phyloP scores from a whole-genome alignment of 1,284 basidiomycete genomes.

The Vanrija pseudolonga region DNA sequence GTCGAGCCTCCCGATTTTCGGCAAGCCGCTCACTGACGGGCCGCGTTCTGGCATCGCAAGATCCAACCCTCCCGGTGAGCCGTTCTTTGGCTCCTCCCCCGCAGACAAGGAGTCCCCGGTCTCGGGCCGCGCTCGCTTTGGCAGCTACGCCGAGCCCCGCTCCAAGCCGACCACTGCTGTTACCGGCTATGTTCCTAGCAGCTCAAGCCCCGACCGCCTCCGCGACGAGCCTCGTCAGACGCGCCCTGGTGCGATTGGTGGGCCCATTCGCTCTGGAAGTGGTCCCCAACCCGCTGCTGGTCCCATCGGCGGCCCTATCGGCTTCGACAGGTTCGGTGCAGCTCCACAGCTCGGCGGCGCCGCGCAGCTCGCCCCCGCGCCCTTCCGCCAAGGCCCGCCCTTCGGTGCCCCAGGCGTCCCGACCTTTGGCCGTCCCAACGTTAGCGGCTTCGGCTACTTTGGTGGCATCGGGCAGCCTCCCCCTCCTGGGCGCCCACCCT shows the following conservation, averaged over 20 bases:
- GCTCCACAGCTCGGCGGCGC: constrained; percentile 6
- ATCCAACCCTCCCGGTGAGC: constrained; percentile 6
- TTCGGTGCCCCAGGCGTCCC: constrained; percentile 16
- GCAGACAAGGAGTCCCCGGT: constrained; percentile 10
- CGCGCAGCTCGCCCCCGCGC: constrained; percentile 5
- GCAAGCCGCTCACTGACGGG: constrained; percentile 5
- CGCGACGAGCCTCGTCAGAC: background rate
- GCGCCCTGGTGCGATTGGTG: constrained; percentile 20
- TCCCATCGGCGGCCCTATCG: constrained; percentile 1
- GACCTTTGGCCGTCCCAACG: constrained; percentile 15
- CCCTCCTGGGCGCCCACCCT: constrained; percentile 13
- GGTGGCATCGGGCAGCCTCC: constrained; percentile 11
- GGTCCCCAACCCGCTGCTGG: background rate
- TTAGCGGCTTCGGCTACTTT: constrained; percentile 21
- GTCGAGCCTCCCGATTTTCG: constrained; percentile 15
- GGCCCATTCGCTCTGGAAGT: constrained; percentile 3
- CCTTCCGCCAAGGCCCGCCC: constrained; percentile 11
- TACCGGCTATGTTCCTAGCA: background rate
- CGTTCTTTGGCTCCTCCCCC: constrained; percentile 17
- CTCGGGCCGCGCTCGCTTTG: constrained; percentile 3
- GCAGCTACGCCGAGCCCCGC: background rate
- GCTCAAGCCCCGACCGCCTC: constrained; percentile 6
- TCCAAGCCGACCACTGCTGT: background rate
- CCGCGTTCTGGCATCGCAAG: constrained; percentile 8
- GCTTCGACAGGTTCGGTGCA: constrained; percentile 3